Evolutionary conservation across 192 early-diverging fungal genomes (phyloP).

Genomic region (Umbelopsis vinacea): DNA sequence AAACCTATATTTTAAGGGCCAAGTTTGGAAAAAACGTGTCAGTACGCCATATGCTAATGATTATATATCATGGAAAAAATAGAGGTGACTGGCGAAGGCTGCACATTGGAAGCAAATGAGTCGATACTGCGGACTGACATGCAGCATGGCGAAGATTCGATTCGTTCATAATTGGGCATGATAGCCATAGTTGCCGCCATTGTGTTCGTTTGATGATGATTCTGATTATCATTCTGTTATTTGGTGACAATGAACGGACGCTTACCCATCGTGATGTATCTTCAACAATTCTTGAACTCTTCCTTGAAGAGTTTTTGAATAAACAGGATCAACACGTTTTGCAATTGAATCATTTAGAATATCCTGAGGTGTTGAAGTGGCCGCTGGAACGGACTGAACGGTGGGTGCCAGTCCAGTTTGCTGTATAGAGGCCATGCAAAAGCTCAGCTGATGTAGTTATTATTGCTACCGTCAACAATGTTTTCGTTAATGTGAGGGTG

Average conservation of each 20-base stretch:
- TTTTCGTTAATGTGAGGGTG: neutral
- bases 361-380: constrained; percentile 5
- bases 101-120: neutral
- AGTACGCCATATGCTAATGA: neutral
- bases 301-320: constrained; percentile 36
- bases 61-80: neutral
- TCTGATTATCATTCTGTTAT: neutral
- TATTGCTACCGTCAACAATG: neutral
- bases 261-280: constrained; percentile 40
- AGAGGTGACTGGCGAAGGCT: neutral
- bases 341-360: constrained; percentile 26
- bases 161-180: neutral
- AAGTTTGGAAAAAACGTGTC: constrained; percentile 3
- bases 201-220: constrained; percentile 5
- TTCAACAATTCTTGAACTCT: constrained; percentile 38
- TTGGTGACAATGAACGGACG: neutral
- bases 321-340: constrained; percentile 47
- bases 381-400: constrained; percentile 23
- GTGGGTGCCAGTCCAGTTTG: constrained; percentile 13
- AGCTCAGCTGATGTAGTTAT: constrained; percentile 6
- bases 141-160: neutral
- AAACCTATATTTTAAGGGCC: constrained; percentile 47
- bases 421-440: constrained; percentile 24
- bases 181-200: neutral
- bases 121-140: neutral